These are phyloP conservation scores for Pleurotus citrinopileatus DNA, from an alignment of 768 basidiomycete species.

Conservation along the genomic window DNA sequence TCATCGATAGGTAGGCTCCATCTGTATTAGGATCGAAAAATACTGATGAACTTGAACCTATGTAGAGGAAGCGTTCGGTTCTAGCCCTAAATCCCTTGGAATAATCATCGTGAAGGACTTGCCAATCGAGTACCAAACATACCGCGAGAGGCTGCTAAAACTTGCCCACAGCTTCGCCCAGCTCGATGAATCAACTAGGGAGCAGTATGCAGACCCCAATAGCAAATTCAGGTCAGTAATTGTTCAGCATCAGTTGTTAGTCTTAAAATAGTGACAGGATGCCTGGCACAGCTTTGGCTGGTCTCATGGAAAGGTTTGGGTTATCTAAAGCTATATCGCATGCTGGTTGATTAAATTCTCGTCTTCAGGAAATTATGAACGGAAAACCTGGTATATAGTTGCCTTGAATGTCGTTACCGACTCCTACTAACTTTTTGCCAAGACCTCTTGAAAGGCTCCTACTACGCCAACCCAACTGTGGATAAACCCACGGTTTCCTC, in stretches of 20 bases:
- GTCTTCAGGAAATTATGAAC: constrained; percentile 87
- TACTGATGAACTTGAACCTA: constrained; percentile 7
- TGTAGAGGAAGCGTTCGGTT: constrained; percentile 82
- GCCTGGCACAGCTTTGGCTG: constrained; percentile 83
- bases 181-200: constrained; percentile 61
- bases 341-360: constrained; percentile 4
- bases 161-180: constrained; percentile 75
- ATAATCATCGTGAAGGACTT: constrained; percentile 83
- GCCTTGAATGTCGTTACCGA: background rate
- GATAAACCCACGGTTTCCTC: constrained; percentile 63
- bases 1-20: constrained; percentile 56
- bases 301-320: constrained; percentile 88
- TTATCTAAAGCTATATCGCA: constrained; percentile 4
- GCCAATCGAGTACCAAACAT: constrained; percentile 56
- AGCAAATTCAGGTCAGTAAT: constrained; percentile 75
- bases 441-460: constrained; percentile 91
- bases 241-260: too few species aligned
- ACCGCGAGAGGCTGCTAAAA: constrained; percentile 72
- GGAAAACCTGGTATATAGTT: constrained; percentile 67
- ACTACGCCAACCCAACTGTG: constrained; percentile 83
- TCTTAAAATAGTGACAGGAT: too few species aligned
- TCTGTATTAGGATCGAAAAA: constrained; percentile 3
- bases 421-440: background rate
- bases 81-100: constrained; percentile 70
- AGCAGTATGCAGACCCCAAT: constrained; percentile 69